Evolutionary conservation across 805 yeast genomes (phyloP).

Genomic region (Nakazawaea anatomiae): DNA sequence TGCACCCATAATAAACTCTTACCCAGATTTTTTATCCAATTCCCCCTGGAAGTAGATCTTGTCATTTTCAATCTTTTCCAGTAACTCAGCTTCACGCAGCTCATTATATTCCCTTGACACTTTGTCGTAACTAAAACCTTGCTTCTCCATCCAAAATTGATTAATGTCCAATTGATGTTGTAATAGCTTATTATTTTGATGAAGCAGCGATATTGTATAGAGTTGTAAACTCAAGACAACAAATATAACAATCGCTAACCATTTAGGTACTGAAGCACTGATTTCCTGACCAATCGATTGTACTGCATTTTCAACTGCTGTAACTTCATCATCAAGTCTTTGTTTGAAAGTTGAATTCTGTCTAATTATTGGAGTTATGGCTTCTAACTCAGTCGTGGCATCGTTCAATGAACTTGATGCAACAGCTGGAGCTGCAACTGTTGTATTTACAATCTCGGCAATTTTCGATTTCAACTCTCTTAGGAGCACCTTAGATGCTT

Average conservation of each 20-base stretch:
- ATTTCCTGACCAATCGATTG: constrained; percentile 13
- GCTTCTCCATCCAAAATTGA: not conserved
- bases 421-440: not conserved
- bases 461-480: constrained; percentile 14
- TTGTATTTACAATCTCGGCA: not conserved
- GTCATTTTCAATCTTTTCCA: not conserved
- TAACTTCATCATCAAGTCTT: not conserved
- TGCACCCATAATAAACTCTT: not conserved
- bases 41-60: not conserved
- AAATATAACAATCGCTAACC: constrained; percentile 19
- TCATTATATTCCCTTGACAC: not conserved
- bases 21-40: not conserved
- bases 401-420: not conserved
- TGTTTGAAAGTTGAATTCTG: not conserved
- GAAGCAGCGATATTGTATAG: constrained; percentile 14
- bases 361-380: not conserved
- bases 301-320: constrained; percentile 1
- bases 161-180: constrained; percentile 4
- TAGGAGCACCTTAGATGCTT: constrained; percentile 42
- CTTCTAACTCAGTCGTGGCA: not conserved
- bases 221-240: constrained; percentile 20
- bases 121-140: not conserved
- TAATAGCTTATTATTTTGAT: constrained; percentile 21
- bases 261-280: constrained; percentile 14
- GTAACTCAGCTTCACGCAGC: not conserved